A percentile compares a stretch with the other conserved stretches of the same genome.
phyloP scores from a whole-genome alignment of 225 moss, liverwort and hornwort genomes.

The Physcomitrium patens region DNA sequence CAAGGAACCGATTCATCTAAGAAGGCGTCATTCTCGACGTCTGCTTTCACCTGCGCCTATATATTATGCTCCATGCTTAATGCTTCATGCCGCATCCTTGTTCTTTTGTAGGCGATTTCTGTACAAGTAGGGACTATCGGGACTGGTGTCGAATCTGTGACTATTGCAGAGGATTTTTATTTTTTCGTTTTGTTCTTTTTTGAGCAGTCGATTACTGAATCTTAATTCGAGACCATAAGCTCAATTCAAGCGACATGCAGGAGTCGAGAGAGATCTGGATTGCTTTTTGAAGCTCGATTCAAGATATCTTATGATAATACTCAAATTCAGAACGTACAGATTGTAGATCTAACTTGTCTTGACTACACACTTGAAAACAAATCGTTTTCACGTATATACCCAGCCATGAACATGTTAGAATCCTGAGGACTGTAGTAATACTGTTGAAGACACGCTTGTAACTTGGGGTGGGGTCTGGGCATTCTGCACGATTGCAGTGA shows the following conservation, averaged over 20 bases:
- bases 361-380: slow-evolving; percentile 9
- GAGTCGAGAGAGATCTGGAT: slow-evolving; percentile 13
- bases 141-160: too few species aligned
- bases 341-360: slow-evolving; percentile 10
- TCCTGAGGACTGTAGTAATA: slow-evolving; percentile 24
- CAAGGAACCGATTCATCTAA: slow-evolving; percentile 1
- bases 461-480: slow-evolving; percentile 7
- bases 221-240: too few species aligned
- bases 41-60: slow-evolving; percentile 14
- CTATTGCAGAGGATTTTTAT: too few species aligned
- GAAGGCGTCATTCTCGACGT: slow-evolving; percentile 12
- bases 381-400: slow-evolving; percentile 15
- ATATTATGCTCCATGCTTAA: background rate
- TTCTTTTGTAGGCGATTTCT: too few species aligned
- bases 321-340: slow-evolving; percentile 16
- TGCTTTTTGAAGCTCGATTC: slow-evolving; percentile 8
- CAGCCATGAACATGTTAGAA: slow-evolving; percentile 24
- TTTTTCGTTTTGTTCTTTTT: too few species aligned
- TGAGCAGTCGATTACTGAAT: too few species aligned
- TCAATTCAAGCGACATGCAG: slow-evolving; percentile 15
- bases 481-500: slow-evolving; percentile 6
- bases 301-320: slow-evolving; percentile 13
- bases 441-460: background rate
- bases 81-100: too few species aligned
- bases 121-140: too few species aligned